phyloP scores from a whole-genome alignment of 148 eudicot genomes.

The Silene latifolia region DNA sequence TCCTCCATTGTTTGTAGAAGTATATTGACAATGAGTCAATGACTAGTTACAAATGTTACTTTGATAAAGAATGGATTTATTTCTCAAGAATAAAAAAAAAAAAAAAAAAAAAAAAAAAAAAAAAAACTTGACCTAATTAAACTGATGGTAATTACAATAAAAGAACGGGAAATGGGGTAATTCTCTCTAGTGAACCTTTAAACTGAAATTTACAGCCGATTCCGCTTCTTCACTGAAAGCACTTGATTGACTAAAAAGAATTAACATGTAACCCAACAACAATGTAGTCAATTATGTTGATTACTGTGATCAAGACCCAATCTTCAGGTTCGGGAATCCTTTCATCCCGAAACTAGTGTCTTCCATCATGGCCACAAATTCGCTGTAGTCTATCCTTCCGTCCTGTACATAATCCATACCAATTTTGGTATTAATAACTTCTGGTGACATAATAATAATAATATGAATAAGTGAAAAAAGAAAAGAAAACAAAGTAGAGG shows the following conservation, averaged over 20 bases:
- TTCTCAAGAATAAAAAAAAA: too few species aligned
- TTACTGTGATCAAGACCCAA: slow-evolving; percentile 17
- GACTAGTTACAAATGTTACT: too few species aligned
- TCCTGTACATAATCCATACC: slow-evolving; percentile 42
- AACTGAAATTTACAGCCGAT: slow-evolving; percentile 24
- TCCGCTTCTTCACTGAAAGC: too few species aligned
- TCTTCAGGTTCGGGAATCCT: slow-evolving; percentile 15
- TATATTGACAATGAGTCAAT: too few species aligned
- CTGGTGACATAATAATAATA: not conserved
- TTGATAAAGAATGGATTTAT: too few species aligned
- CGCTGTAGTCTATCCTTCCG: slow-evolving; percentile 57
- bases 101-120: too few species aligned
- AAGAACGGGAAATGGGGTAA: too few species aligned
- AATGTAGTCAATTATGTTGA: slow-evolving; percentile 13
- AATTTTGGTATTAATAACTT: not conserved
- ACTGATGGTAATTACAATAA: too few species aligned
- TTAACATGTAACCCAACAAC: not conserved
- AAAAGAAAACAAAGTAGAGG: not conserved
- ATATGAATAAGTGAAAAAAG: not conserved
- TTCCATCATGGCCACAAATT: slow-evolving; percentile 65
- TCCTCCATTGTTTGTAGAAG: too few species aligned
- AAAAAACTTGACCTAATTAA: too few species aligned
- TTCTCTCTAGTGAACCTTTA: too few species aligned
- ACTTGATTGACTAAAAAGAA: too few species aligned
- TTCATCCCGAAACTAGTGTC: slow-evolving; percentile 38